Base-by-base conservation (phyloP, 768 basidiomycete genomes). In the Xanthoconium purpureum region DNA sequence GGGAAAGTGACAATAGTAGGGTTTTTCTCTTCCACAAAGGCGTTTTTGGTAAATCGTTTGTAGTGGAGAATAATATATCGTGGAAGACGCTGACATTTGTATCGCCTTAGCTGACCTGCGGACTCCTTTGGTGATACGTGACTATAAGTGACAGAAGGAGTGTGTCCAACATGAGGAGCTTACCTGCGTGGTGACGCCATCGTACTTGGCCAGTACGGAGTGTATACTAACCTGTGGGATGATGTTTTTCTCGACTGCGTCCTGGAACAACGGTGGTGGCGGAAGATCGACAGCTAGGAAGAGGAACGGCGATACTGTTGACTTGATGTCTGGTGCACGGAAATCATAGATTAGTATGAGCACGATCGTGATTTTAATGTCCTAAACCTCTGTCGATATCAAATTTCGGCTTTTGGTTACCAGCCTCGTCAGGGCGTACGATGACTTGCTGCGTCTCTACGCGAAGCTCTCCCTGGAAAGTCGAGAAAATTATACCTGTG, bases 1-100 rank as follows among this genome's bases (percentile, higher is more conserved):
- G 96, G 96, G 67, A 97, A 99, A 68, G 96, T 99, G 63, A 99
- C 91, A 58, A 99, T 95, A 1, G 97, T 99, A 9, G 96, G 96
- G 66, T 99, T 99, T 74, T 97, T 97, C 73, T 99, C 97, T 72
- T 98, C 96, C 7, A 98, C 94, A 65, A 98, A 98, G 50, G 80
- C 80, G 71, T 98, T 99, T 71, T 91, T 97, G 24, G 92, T 94
- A 75, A 98, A 99, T 38, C 97, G 85, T 71, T 95, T 98, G 80
- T 89, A 95, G 70, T 96, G 91, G 18, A 98, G 77, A 65, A 98
- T 89, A 66, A 99, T 86, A 69, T 97, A 98, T 48, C 81, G 91
- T 38, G 97, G 97, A 57, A 99, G 77, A 37, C 81, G 79, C 64
- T 91, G 90, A 64, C 95, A 88, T 71, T 98, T 95, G 75, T 88